Evolutionary conservation across 2,329 filamentous ascomycete genomes (phyloP).

Genomic region (Rhinocladiella similis): DNA sequence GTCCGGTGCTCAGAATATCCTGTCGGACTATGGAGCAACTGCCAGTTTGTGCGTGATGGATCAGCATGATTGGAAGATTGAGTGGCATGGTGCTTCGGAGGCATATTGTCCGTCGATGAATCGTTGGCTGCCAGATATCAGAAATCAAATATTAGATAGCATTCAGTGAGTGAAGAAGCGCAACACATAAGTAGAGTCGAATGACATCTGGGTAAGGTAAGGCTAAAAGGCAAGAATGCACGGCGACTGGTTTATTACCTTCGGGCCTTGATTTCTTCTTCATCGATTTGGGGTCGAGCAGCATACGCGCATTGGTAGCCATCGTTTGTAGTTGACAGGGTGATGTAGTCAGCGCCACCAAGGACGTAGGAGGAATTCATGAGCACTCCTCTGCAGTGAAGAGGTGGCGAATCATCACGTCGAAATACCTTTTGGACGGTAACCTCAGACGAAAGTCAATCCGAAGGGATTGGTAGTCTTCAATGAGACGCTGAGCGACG

Average conservation of each 20-base stretch:
- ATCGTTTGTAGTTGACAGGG: constrained; percentile 27
- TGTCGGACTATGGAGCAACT: not conserved
- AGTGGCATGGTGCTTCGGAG: not conserved
- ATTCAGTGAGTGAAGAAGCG: too few species aligned
- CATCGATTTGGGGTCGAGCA: constrained; percentile 45
- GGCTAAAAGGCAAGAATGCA: not conserved
- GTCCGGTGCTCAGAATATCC: not conserved
- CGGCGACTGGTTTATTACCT: constrained; percentile 7
- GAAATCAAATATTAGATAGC: too few species aligned
- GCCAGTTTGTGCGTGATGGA: not conserved
- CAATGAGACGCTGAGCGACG: too few species aligned
- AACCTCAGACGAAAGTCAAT: not conserved
- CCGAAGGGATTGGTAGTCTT: not conserved
- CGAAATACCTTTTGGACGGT: not conserved
- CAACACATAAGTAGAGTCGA: not conserved
- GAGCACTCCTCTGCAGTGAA: constrained; percentile 7
- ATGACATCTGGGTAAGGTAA: not conserved
- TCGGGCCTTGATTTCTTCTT: constrained; percentile 34
- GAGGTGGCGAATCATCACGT: constrained; percentile 16
- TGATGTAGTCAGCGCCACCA: not conserved
- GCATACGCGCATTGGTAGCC: constrained; percentile 43
- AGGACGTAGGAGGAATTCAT: not conserved
- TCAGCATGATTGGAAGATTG: not conserved
- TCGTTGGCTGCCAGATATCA: too few species aligned
- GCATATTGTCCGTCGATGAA: not conserved